Evolutionary conservation across 441 rosid species (phyloP), one percentile per base, ranked within the genome.

Genomic region (Gossypium schwendimanii): DNA sequence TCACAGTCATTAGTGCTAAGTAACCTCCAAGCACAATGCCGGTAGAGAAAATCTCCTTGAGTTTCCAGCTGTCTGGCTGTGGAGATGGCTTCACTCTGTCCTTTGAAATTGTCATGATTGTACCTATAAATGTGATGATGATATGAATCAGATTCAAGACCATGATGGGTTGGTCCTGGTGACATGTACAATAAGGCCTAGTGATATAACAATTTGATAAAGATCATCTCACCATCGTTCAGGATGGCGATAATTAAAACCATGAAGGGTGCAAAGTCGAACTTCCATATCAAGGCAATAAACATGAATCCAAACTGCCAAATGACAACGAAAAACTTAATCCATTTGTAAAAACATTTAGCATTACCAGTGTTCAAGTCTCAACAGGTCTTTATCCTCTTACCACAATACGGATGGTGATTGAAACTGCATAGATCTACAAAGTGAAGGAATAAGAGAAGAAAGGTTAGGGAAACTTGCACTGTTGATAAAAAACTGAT

Each of bases 391-490:
- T 63, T 14, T 45, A 17, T 63, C 66, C n/a, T 73, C 94, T 83
- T 81, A 88, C 98, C 82, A 91, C 97, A 79, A 89, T 88, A 81
- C 96, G 95, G 50, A 91, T 93, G 53, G 97, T 93, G 69, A 90
- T 89, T 12, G 98, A 93, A 76, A 93, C 97, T 3, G 97, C 98
- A 80, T 93, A 93, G 50, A 93, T 93, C 98, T 93, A 84, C 77
- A 75, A 74, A 31, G 64, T 23, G 70, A 50, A n/a, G n/a, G 47
- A 53, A 11, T 17, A 68, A 66, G n/a, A 62, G 71, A 55, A 41
- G 26, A 53, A 3, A 67, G 47, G 57, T 61, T 61, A 60, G 31
- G 18, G 31, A 60, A 18, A 44, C 33, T 23, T 33, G 44, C 72
- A 50, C 28, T 69, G 36, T 31, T 18, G 23, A 11, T 59, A 1